phyloP scores from a whole-genome alignment of 2,329 filamentous ascomycete species.

The Keithomyces neogunnii region DNA sequence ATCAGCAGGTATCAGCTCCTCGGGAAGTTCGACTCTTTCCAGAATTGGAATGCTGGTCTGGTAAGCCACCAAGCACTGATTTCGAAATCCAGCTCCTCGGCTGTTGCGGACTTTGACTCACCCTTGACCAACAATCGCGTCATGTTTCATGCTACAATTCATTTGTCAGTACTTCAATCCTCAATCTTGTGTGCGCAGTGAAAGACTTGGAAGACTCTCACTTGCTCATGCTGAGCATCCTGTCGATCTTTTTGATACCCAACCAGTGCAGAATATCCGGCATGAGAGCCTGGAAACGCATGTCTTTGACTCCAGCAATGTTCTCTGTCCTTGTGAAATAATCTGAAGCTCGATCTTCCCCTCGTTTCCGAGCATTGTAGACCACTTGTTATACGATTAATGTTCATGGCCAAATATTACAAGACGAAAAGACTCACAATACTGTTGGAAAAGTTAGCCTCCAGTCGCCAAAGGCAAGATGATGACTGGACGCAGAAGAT shows the following conservation, averaged over 20 bases:
- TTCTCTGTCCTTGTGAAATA: conserved; percentile 98
- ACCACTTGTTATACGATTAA: conserved; percentile 33
- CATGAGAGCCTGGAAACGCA: conserved; percentile 98
- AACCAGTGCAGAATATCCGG: conserved; percentile 97
- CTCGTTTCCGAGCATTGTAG: conserved; percentile 75
- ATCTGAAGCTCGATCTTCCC: conserved; percentile 72
- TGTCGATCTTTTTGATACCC: conserved; percentile 95
- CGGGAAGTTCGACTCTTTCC: conserved; percentile 85
- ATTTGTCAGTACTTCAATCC: not conserved
- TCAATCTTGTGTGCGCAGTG: not conserved
- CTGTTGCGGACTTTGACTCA: conserved; percentile 16
- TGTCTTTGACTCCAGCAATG: conserved; percentile 91
- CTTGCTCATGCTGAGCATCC: conserved; percentile 99
- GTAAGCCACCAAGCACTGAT: not conserved
- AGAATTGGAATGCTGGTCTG: conserved; percentile 64
- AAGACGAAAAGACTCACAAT: conserved; percentile 28
- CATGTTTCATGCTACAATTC: conserved; percentile 71
- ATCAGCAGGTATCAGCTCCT: conserved; percentile 88
- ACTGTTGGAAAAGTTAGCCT: conserved; percentile 22
- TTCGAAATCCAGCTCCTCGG: not conserved
- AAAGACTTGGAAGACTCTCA: conserved; percentile 31
- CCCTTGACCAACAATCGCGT: conserved; percentile 79
- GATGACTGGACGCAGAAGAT: not conserved
- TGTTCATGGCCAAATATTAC: conserved; percentile 9
- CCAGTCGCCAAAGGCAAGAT: no score